These are phyloP conservation scores for Myxozyma vanderwaltii DNA, from an alignment of 805 yeast genomes.

Conservation along the genomic window DNA sequence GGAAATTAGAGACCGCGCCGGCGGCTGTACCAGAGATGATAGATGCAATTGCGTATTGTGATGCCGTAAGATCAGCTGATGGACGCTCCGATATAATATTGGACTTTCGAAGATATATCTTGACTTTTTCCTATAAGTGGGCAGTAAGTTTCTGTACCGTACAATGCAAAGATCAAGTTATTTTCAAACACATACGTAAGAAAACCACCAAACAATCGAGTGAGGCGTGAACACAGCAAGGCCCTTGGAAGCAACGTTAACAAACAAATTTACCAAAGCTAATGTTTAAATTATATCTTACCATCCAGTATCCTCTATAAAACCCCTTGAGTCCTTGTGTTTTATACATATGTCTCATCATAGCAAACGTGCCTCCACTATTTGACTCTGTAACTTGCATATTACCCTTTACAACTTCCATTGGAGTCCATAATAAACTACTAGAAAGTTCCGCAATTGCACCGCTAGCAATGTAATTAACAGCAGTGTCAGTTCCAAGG, in stretches of 20 bases:
- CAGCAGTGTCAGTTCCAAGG: conserved; percentile 42
- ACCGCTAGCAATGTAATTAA: conserved; percentile 45
- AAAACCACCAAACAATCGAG: conserved; percentile 48
- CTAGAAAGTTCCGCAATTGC: conserved; percentile 43
- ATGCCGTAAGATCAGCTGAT: conserved; percentile 13
- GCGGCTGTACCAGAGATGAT: conserved; percentile 45
- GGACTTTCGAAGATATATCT: conserved; percentile 8
- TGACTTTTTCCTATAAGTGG: conserved; percentile 19
- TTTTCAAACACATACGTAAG: conserved; percentile 38
- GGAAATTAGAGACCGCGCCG: conserved; percentile 44
- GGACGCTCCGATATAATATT: not conserved
- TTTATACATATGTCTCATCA: conserved; percentile 47
- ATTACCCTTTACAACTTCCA: conserved; percentile 50
- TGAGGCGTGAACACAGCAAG: conserved; percentile 48
- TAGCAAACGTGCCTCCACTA: conserved; percentile 30
- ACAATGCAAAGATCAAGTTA: not conserved
- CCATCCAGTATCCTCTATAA: conserved; percentile 68
- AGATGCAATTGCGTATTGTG: conserved; percentile 38
- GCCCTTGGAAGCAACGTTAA: conserved; percentile 36
- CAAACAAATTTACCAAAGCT: not conserved
- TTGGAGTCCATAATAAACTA: conserved; percentile 47
- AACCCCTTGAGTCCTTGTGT: conserved; percentile 76
- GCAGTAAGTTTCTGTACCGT: not conserved
- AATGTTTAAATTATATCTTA: not conserved
- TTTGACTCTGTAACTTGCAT: conserved; percentile 43